Base-by-base conservation (phyloP, 208 protist species). In the Acanthamoeba culbertsoni region DNA sequence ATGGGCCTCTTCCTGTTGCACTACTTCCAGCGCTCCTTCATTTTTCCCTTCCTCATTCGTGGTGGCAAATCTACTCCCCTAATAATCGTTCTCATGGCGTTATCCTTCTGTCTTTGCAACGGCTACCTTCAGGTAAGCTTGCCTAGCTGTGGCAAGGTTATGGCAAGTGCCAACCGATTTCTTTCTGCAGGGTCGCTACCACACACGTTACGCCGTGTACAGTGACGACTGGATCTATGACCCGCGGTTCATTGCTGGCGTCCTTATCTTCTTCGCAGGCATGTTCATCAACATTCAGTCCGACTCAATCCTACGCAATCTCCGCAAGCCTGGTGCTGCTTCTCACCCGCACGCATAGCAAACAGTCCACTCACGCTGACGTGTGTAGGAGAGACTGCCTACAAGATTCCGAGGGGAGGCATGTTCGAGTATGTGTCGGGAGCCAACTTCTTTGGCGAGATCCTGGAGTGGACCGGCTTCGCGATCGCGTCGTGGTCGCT, bases 401-500 rank as follows among this genome's bases (percentile, higher is more conserved):
- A 97, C 77, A 96, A 96, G 51, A 97, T 98, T 31, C 97, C 97
- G 23, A 28, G 73, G 2, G 96, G 97, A 0, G 96, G 97, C 28
- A 93, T 97, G 93, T 98, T 97, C 84, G 86, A 96, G 75, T 97
- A 95, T 73, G 96, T 98, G 26, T 96, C 96, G 1, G 94, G 94
- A 7, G 96, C 97, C 33, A 97, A 98, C 93, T 98, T 96, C 62
- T 94, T 97, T 51, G 97, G 96, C 37, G 96, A 98, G 93, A 96
- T 96, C 37, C 28, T 97, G 20, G 96, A 97, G 73, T 97, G 95
- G 96, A 40, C 46, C 1, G 96, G 96, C 65, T 97, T 95, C 82
- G 95, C 96, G 2, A 93, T 96, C 40, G 96, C 96, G 6, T 26
- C 77, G 20, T 48, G 90, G 57, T 95, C 93, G 18, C 46, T 96